These are phyloP conservation scores for Phylloporus scabripes DNA, from an alignment of 768 basidiomycete genomes.

Conservation along the genomic window DNA sequence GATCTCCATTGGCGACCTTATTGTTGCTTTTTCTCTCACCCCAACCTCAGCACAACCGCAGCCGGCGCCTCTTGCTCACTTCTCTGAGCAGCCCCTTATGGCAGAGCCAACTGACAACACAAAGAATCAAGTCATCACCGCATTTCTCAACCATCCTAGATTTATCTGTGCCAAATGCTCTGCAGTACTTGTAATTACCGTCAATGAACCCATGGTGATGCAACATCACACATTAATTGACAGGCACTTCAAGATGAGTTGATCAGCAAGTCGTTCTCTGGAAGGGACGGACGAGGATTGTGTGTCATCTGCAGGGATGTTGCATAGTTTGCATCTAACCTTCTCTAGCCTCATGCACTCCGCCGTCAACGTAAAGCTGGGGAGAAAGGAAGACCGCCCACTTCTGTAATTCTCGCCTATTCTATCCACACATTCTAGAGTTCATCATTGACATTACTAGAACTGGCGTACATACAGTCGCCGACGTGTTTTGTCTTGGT, in stretches of 20 bases:
- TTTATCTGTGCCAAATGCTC: conserved; percentile 68
- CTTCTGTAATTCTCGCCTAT: conserved; percentile 46
- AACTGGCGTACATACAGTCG: conserved; percentile 77
- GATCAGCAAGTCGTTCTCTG: conserved; percentile 81
- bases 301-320: conserved; percentile 33
- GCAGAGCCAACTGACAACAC: conserved; percentile 37
- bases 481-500: conserved; percentile 73
- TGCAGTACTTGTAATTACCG: conserved; percentile 55
- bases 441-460: conserved; percentile 32
- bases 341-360: conserved; percentile 64
- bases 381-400: conserved; percentile 66
- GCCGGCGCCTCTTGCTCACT: not conserved
- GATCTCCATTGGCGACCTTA: conserved; percentile 20
- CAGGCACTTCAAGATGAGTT: conserved; percentile 80
- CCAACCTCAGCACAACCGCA: not conserved
- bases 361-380: conserved; percentile 69
- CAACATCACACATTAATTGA: not conserved
- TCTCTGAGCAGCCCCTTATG: conserved; percentile 9
- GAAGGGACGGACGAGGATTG: conserved; percentile 79
- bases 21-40: conserved; percentile 13
- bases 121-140: conserved; percentile 51
- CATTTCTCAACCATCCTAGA: conserved; percentile 59
- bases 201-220: not conserved
- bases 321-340: conserved; percentile 2
- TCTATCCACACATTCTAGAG: not conserved